These are phyloP conservation scores for Stentor roeselii DNA, from an alignment of 73 alveolate genomes.

Conservation along the genomic window DNA sequence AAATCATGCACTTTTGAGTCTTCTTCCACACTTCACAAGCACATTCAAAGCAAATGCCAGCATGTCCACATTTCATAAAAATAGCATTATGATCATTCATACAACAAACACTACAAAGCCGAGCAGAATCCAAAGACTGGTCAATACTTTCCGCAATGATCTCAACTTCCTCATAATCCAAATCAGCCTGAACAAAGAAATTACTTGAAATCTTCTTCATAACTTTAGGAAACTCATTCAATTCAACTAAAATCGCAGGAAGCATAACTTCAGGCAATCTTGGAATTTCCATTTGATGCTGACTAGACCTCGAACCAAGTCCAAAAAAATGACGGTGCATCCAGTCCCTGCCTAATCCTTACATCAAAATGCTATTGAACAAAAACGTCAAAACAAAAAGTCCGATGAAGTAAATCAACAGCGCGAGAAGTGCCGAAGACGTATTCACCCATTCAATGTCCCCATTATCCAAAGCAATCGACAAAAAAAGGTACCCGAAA, in stretches of 20 bases:
- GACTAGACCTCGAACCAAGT: background rate
- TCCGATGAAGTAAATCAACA: background rate
- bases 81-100: background rate
- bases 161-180: background rate
- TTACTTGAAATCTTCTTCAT: background rate
- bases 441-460: background rate
- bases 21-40: constrained; percentile 6
- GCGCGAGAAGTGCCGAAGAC: background rate
- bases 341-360: background rate
- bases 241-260: background rate
- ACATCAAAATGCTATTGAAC: background rate
- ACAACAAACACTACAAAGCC: constrained; percentile 7
- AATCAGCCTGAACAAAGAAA: background rate
- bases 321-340: too few species aligned
- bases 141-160: background rate
- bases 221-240: background rate
- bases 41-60: constrained; percentile 1
- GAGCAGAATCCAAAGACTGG: background rate
- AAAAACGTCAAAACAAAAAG: background rate
- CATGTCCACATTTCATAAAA: constrained; percentile 26
- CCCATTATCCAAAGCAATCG: background rate
- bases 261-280: background rate
- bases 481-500: background rate
- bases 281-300: background rate
- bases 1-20: background rate